A percentile compares a stretch with the other conserved stretches of the same genome.
Evolutionary conservation across 495 filamentous ascomycete species (phyloP).

Genomic region (Amorphotheca resinae): DNA sequence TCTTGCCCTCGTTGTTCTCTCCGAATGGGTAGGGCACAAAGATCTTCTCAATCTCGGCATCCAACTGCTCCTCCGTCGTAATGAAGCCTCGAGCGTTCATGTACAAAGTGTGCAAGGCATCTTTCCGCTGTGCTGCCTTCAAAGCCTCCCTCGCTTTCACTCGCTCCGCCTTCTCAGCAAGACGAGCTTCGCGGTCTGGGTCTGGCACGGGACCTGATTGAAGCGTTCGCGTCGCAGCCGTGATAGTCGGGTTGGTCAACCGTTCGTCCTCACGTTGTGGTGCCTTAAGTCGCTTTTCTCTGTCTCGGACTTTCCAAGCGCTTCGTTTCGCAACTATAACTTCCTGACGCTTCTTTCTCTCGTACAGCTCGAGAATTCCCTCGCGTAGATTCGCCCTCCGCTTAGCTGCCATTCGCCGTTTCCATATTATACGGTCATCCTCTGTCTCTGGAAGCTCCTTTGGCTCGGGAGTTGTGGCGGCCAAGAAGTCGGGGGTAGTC

Average conservation of each 20-base stretch:
- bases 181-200: constrained; percentile 21
- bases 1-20: constrained; percentile 23
- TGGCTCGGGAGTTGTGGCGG: constrained; percentile 28
- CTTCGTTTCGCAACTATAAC: constrained; percentile 25
- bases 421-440: constrained; percentile 47
- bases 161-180: constrained; percentile 26
- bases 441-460: constrained; percentile 10
- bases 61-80: constrained; percentile 44
- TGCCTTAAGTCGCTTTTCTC: constrained; percentile 33
- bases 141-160: constrained; percentile 26
- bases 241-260: constrained; percentile 42
- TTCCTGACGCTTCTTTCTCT: constrained; percentile 39
- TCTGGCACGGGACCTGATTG: constrained; percentile 22
- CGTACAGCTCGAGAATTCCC: constrained; percentile 43
- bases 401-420: constrained; percentile 43
- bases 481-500: constrained; percentile 39
- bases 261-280: constrained; percentile 48
- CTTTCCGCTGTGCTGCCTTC: constrained; percentile 29
- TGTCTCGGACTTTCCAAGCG: constrained; percentile 26
- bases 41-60: constrained; percentile 45
- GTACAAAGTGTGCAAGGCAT: constrained; percentile 49
- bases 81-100: constrained; percentile 56
- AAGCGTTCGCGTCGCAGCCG: constrained; percentile 29
- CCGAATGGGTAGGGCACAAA: constrained; percentile 30
- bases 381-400: constrained; percentile 52